Conservation (phyloP, 148 eudicot genomes). For the Cornus controversa region DNA sequence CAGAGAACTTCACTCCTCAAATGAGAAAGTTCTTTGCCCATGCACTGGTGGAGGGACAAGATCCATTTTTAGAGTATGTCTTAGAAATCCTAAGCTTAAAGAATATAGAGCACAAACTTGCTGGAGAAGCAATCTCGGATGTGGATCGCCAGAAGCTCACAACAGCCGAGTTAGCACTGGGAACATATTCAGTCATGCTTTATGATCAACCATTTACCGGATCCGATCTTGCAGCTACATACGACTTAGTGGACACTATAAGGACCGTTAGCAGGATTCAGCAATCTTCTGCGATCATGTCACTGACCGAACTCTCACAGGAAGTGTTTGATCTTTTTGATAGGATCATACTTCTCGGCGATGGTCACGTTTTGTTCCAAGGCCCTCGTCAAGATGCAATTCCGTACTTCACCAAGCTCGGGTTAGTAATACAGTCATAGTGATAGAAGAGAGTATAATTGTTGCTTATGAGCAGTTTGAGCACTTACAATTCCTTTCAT, state of each 20-base stretch:
- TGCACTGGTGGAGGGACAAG: conserved; percentile 27
- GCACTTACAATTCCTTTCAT: neutral
- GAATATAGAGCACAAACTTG: conserved; percentile 15
- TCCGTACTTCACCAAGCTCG: conserved; percentile 18
- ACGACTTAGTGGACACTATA: conserved; percentile 21
- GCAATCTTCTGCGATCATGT: conserved; percentile 28
- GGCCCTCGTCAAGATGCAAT: conserved; percentile 30
- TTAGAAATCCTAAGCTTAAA: conserved; percentile 21
- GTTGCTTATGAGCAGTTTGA: neutral
- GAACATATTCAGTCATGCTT: conserved; percentile 22
- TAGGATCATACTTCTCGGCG: conserved; percentile 20
- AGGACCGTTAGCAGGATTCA: conserved; percentile 26
- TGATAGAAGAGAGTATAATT: neutral
- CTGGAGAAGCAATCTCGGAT: conserved; percentile 20
- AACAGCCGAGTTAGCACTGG: conserved; percentile 24
- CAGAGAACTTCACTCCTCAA: conserved; percentile 24
- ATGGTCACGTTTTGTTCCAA: conserved; percentile 25
- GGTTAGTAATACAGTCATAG: conserved; percentile 9
- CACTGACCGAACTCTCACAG: conserved; percentile 23
- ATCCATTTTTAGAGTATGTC: conserved; percentile 21
- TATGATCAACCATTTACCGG: conserved; percentile 26
- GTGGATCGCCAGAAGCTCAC: conserved; percentile 24
- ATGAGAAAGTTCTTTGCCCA: conserved; percentile 29
- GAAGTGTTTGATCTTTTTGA: conserved; percentile 27
- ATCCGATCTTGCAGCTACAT: conserved; percentile 25